Evolutionary conservation across 345 rosid species (phyloP).

Genomic region (Ceriops zippeliana): DNA sequence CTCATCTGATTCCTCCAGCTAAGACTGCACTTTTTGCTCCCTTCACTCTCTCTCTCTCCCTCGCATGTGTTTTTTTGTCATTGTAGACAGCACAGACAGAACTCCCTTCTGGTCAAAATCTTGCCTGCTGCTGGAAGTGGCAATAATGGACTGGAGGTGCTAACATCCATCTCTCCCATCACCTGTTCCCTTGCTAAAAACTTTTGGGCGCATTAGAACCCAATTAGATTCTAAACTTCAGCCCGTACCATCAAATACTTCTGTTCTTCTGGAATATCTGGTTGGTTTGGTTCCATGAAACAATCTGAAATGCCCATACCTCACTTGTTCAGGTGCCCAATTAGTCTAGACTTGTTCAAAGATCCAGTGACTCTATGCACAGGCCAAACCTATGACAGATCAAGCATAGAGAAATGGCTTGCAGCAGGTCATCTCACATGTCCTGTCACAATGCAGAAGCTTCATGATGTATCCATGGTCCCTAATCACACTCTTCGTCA

Average conservation of each 20-base stretch:
- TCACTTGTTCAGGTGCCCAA: slow-evolving; percentile 62
- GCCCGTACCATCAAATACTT: not conserved
- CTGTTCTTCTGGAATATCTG: not conserved
- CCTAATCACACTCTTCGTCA: slow-evolving; percentile 66
- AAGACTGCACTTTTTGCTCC: not conserved
- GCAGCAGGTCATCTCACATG: slow-evolving; percentile 59
- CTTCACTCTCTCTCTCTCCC: not conserved
- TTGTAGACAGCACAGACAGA: too few relatives aligned
- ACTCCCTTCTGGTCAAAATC: too few relatives aligned
- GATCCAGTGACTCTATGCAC: slow-evolving; percentile 72
- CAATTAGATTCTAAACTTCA: slow-evolving; percentile 6
- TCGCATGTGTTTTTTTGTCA: not conserved
- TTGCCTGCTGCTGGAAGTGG: too few relatives aligned
- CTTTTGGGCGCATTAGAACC: not conserved
- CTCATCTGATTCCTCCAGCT: slow-evolving; percentile 16
- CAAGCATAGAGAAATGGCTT: slow-evolving; percentile 63
- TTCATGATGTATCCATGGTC: slow-evolving; percentile 49
- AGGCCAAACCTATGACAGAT: slow-evolving; percentile 70
- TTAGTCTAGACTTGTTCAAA: slow-evolving; percentile 55
- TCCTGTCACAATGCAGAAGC: slow-evolving; percentile 75
- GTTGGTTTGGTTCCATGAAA: slow-evolving; percentile 19
- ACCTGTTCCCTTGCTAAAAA: not conserved
- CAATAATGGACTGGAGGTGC: too few relatives aligned
- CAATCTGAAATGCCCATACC: slow-evolving; percentile 38
- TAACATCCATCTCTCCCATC: not conserved